phyloP scores from a whole-genome alignment of 257 asterid species.

The Solanum corneliomulleri region DNA sequence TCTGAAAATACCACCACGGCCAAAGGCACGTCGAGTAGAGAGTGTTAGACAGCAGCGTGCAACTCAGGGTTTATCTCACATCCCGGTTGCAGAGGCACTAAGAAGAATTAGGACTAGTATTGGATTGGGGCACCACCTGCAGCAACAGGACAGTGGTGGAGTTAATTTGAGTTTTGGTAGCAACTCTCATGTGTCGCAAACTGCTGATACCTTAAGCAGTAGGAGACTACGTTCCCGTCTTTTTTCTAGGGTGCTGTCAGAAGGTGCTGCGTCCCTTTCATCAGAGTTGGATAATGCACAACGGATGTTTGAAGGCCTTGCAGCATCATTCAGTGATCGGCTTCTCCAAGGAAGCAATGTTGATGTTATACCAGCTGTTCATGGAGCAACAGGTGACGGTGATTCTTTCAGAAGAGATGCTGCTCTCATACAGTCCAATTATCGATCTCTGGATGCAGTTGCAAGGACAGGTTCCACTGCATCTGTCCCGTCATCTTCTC shows the following conservation, averaged over 20 bases:
- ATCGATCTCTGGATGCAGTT: slow-evolving; percentile 17
- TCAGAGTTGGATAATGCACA: slow-evolving; percentile 63
- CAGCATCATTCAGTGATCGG: slow-evolving; percentile 41
- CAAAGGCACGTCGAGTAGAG: slow-evolving; percentile 43
- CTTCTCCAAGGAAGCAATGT: slow-evolving; percentile 17
- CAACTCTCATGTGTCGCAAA: slow-evolving; percentile 18
- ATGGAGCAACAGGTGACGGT: slow-evolving; percentile 17
- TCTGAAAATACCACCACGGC: slow-evolving; percentile 39
- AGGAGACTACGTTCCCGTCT: slow-evolving; percentile 40
- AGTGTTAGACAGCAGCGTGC: slow-evolving; percentile 37
- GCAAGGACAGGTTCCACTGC: slow-evolving; percentile 16
- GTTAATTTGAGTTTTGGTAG: slow-evolving; percentile 4
- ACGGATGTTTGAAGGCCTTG: slow-evolving; percentile 66
- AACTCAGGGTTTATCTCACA: slow-evolving; percentile 18
- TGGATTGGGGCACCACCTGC: slow-evolving; percentile 25
- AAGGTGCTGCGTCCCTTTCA: slow-evolving; percentile 69
- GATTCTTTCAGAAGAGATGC: slow-evolving; percentile 23
- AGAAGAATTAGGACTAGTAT: slow-evolving; percentile 42
- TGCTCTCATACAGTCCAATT: slow-evolving; percentile 16
- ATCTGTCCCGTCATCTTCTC: slow-evolving; percentile 27
- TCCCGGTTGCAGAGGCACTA: slow-evolving; percentile 46
- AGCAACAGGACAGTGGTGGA: slow-evolving; percentile 11
- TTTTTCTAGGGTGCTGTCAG: slow-evolving; percentile 58
- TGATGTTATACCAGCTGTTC: slow-evolving; percentile 17
- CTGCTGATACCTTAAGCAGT: slow-evolving; percentile 17